These are phyloP conservation scores for Phytophthora brassicae DNA, from an alignment of 352 stramenopile species.

Conservation along the genomic window DNA sequence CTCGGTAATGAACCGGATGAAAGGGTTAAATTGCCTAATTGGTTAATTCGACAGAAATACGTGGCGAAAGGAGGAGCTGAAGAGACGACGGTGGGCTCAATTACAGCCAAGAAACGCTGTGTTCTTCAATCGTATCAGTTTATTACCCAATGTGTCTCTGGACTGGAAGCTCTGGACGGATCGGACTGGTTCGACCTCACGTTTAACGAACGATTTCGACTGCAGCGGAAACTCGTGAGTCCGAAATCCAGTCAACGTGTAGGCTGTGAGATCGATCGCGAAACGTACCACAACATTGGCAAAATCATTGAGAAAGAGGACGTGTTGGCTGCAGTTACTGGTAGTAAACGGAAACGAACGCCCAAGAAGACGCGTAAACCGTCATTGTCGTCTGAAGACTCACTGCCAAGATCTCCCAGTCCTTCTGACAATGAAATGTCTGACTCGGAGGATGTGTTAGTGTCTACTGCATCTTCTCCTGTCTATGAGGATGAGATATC, in stretches of 20 bases:
- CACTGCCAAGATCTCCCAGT: conserved; percentile 17
- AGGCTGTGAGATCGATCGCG: conserved; percentile 33
- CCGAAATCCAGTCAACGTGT: conserved; percentile 40
- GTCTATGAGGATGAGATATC: conserved; percentile 12
- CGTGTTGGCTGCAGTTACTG: conserved; percentile 26
- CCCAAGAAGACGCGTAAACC: conserved; percentile 21
- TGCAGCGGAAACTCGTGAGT: conserved; percentile 33
- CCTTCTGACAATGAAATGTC: conserved; percentile 25
- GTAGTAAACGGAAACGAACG: conserved; percentile 32
- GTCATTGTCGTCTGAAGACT: conserved; percentile 30
- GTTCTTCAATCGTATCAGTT: conserved; percentile 42
- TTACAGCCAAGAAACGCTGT: conserved; percentile 41
- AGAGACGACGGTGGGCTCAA: conserved; percentile 37
- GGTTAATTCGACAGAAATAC: conserved; percentile 45
- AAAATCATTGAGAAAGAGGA: conserved; percentile 38
- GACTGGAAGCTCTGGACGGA: conserved; percentile 26
- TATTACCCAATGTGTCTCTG: conserved; percentile 31
- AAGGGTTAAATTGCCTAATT: conserved; percentile 45
- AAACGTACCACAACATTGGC: conserved; percentile 31
- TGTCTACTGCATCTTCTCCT: not conserved
- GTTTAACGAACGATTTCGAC: conserved; percentile 32
- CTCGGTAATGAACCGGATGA: conserved; percentile 32
- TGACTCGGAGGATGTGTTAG: conserved; percentile 13
- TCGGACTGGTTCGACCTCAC: conserved; percentile 40
- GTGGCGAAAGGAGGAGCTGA: conserved; percentile 24